Conservation (phyloP, 805 yeast genomes). For the Starmerella stigmatis region DNA sequence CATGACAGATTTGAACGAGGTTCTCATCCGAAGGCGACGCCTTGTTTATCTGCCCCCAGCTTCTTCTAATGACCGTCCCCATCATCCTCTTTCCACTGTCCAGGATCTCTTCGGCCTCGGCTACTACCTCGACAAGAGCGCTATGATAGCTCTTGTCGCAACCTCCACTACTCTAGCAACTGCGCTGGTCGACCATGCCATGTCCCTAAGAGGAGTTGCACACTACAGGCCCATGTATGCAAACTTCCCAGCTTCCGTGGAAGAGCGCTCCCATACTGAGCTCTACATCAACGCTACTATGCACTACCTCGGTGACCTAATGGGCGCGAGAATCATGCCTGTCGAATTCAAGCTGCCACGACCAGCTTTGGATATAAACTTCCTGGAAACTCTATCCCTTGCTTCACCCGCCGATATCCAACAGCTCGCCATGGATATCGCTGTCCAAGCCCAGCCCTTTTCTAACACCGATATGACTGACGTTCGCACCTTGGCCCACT, state of each 20-base stretch:
- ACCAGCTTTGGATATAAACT: not conserved
- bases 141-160: too few species aligned
- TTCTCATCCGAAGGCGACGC: too few species aligned
- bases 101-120: too few species aligned
- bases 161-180: too few species aligned
- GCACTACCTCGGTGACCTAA: not conserved
- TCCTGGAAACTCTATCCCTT: not conserved
- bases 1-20: too few species aligned
- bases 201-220: not conserved
- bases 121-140: too few species aligned
- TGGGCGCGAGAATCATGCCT: not conserved
- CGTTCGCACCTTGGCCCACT: not conserved
- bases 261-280: not conserved
- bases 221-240: not conserved
- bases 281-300: not conserved
- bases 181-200: too few species aligned
- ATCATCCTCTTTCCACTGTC: too few species aligned
- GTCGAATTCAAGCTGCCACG: not conserved
- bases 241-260: not conserved
- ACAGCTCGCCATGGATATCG: not conserved
- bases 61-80: too few species aligned
- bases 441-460: not conserved
- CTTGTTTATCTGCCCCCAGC: too few species aligned
- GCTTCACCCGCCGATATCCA: not conserved
- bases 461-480: not conserved